phyloP scores from a whole-genome alignment of 176 grass and related monocot genomes.

The Juncus effusus region DNA sequence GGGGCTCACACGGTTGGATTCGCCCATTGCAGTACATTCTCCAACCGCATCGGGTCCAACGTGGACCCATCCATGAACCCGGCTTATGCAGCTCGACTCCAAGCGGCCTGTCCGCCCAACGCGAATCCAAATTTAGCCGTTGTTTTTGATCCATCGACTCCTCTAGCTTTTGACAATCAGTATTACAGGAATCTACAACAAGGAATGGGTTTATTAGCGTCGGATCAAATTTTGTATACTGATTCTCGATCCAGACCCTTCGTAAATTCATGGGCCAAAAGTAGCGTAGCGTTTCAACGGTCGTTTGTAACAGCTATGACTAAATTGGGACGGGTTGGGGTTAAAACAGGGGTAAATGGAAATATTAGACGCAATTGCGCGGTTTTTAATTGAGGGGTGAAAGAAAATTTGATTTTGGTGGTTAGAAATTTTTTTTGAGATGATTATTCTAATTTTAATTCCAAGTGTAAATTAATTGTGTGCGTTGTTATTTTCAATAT shows the following conservation, averaged over 20 bases:
- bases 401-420: background rate
- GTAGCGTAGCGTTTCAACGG: slow-evolving; percentile 40
- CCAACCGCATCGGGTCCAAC: slow-evolving; percentile 42
- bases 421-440: too few relatives aligned
- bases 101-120: slow-evolving; percentile 58
- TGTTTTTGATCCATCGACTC: slow-evolving; percentile 54
- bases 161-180: slow-evolving; percentile 74
- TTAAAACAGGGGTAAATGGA: slow-evolving; percentile 66
- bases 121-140: slow-evolving; percentile 76
- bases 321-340: slow-evolving; percentile 69
- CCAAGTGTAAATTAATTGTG: background rate
- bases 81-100: slow-evolving; percentile 51
- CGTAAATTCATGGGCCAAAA: slow-evolving; percentile 53
- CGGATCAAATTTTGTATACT: slow-evolving; percentile 82
- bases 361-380: slow-evolving; percentile 81
- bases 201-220: slow-evolving; percentile 58
- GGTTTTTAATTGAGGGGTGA: slow-evolving; percentile 43
- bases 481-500: background rate
- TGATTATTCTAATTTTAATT: too few relatives aligned
- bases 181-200: slow-evolving; percentile 80
- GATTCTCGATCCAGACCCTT: slow-evolving; percentile 49
- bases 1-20: slow-evolving; percentile 77
- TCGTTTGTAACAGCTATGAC: slow-evolving; percentile 68
- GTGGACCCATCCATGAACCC: slow-evolving; percentile 60
- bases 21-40: slow-evolving; percentile 81